Evolutionary conservation across 371 early-diverging fungal species (phyloP).

Genomic region (Lichtheimia ornata): DNA sequence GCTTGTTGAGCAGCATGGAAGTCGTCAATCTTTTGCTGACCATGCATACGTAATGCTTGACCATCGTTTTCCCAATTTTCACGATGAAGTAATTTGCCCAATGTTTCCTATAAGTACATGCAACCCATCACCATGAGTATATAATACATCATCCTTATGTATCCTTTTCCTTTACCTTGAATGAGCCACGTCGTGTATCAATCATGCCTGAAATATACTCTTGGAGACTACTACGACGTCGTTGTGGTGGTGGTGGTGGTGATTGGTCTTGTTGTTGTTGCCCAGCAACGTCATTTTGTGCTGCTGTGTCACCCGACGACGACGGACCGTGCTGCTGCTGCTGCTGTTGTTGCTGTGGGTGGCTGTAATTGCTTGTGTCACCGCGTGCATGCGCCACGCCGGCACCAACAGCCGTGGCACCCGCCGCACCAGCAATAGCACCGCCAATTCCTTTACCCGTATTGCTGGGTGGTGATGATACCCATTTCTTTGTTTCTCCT

Average conservation of each 20-base stretch:
- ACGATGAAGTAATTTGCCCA: slow-evolving; percentile 6
- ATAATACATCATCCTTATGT: not conserved
- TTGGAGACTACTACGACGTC: slow-evolving; percentile 5
- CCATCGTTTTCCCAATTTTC: slow-evolving; percentile 4
- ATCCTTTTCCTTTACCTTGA: slow-evolving; percentile 2
- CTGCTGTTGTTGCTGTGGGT: no score
- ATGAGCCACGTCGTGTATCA: slow-evolving; percentile 5
- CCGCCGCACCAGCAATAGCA: no score
- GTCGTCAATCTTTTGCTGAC: slow-evolving; percentile 1
- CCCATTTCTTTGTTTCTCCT: no score
- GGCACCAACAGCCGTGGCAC: no score
- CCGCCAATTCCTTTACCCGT: no score
- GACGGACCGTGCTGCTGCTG: no score
- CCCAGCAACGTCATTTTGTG: no score
- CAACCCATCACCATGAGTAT: not conserved
- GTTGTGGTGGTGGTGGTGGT: not conserved
- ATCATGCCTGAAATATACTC: slow-evolving; percentile 7
- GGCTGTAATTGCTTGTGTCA: no score
- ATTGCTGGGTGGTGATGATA: no score
- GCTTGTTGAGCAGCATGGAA: not conserved
- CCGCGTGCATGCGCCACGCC: no score
- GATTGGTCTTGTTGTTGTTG: not conserved
- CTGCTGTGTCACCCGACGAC: no score
- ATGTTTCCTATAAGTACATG: slow-evolving; percentile 2
- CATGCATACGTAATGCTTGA: not conserved